Conservation (phyloP, 116 monocot species). For the Posidonia oceanica region DNA sequence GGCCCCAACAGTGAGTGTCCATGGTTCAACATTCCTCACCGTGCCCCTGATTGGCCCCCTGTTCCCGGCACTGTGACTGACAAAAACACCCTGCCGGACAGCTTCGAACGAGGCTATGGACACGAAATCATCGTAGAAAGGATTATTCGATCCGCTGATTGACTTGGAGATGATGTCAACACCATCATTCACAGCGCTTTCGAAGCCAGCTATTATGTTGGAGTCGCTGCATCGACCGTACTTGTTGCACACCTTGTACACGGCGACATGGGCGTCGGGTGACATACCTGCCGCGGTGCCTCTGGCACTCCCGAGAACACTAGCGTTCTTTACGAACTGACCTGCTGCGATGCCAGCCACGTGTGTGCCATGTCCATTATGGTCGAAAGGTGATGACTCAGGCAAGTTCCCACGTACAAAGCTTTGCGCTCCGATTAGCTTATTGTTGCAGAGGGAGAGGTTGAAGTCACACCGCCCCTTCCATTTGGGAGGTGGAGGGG, state of each 20-base stretch:
- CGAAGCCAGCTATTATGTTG: constrained; percentile 24
- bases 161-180: constrained; percentile 39
- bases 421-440: constrained; percentile 13
- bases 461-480: constrained; percentile 15
- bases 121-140: constrained; percentile 10
- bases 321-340: constrained; percentile 1
- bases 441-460: constrained; percentile 5
- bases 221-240: background rate
- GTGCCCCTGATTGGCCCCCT: constrained; percentile 11
- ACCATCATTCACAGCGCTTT: constrained; percentile 32
- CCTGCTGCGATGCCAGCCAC: constrained; percentile 4
- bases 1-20: constrained; percentile 39
- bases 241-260: constrained; percentile 12
- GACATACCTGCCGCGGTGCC: constrained; percentile 17
- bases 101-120: constrained; percentile 22
- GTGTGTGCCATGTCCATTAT: constrained; percentile 1
- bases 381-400: background rate
- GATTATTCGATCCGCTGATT: background rate
- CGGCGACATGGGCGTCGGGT: constrained; percentile 16
- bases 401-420: background rate
- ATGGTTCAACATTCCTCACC: constrained; percentile 25
- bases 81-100: constrained; percentile 17
- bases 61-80: constrained; percentile 33
- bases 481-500: constrained; percentile 39
- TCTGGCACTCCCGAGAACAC: constrained; percentile 2